These are phyloP conservation scores for Verticillium isaacii DNA, from an alignment of 2,329 filamentous ascomycete species.

Conservation along the genomic window DNA sequence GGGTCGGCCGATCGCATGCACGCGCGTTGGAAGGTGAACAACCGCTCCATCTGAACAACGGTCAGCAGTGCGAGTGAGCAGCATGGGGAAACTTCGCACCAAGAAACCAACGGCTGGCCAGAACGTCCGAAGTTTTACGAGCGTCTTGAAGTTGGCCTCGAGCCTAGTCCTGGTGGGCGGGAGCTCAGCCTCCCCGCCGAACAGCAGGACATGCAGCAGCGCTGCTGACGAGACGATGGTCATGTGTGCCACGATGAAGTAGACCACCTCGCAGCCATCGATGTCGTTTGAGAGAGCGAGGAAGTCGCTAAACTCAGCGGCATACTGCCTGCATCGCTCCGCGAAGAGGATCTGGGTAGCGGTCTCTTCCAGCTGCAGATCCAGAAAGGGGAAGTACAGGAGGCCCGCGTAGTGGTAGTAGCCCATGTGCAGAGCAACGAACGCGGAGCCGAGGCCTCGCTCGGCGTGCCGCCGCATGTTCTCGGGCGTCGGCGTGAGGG, in stretches of 20 bases:
- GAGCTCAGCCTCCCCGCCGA: slow-evolving; percentile 16
- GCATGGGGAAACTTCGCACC: not conserved
- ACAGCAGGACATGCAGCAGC: slow-evolving; percentile 25
- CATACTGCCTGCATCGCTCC: not conserved
- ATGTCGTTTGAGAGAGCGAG: not conserved
- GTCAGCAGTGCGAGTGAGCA: not conserved
- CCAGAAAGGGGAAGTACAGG: slow-evolving; percentile 3
- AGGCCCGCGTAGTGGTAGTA: slow-evolving; percentile 1
- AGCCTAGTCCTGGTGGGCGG: slow-evolving; percentile 1
- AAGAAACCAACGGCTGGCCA: slow-evolving; percentile 9
- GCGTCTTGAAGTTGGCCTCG: slow-evolving; percentile 10
- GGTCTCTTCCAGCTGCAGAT: not conserved
- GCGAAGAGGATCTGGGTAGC: not conserved
- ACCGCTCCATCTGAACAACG: slow-evolving; percentile 1
- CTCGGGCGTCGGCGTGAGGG: not conserved
- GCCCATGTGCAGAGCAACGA: slow-evolving; percentile 2
- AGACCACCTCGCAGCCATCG: slow-evolving; percentile 21
- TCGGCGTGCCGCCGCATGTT: not conserved
- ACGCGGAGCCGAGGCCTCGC: not conserved
- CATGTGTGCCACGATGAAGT: slow-evolving; percentile 27
- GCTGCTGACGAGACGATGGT: slow-evolving; percentile 28
- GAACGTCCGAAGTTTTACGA: slow-evolving; percentile 10
- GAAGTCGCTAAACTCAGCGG: slow-evolving; percentile 1
- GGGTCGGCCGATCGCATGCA: slow-evolving; percentile 6
- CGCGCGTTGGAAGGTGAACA: slow-evolving; percentile 9